A percentile compares a stretch with the other conserved stretches of the same genome.
These are phyloP conservation scores for Termitomyces heimii DNA, from an alignment of 768 basidiomycete genomes.

Conservation along the genomic window DNA sequence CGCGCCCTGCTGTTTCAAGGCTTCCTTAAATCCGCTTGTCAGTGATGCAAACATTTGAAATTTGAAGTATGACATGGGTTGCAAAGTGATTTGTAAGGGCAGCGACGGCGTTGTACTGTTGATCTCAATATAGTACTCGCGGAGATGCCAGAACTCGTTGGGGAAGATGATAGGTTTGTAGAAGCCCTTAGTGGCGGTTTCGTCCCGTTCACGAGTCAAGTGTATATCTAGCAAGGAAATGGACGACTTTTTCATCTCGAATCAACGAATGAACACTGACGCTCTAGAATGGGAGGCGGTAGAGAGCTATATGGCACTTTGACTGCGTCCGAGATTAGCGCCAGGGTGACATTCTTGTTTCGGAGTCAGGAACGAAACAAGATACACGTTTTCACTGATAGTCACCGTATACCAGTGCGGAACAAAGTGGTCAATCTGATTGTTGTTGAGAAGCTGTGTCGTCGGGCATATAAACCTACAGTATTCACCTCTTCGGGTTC, in stretches of 20 bases:
- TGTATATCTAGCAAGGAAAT: slow-evolving; percentile 48
- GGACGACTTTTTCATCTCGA: neutral
- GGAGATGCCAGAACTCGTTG: slow-evolving; percentile 93
- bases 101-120: slow-evolving; percentile 76
- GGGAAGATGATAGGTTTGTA: slow-evolving; percentile 90
- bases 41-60: slow-evolving; percentile 84
- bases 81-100: slow-evolving; percentile 78
- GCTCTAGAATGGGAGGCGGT: slow-evolving; percentile 53
- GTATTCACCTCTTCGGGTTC: slow-evolving; percentile 45
- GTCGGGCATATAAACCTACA: neutral
- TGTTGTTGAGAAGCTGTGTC: neutral
- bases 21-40: slow-evolving; percentile 84
- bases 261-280: slow-evolving; percentile 36
- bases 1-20: slow-evolving; percentile 68
- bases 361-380: neutral
- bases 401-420: slow-evolving; percentile 81
- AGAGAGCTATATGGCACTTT: slow-evolving; percentile 47
- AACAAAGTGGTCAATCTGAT: slow-evolving; percentile 52
- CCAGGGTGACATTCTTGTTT: slow-evolving; percentile 79
- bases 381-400: slow-evolving; percentile 5
- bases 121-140: slow-evolving; percentile 76
- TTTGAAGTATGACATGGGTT: slow-evolving; percentile 82
- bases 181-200: slow-evolving; percentile 56
- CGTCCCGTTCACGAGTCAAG: slow-evolving; percentile 55
- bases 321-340: slow-evolving; percentile 69